Percentiles rank a stretch among this genome's conserved stretches.
Conservation (phyloP, 306 rosid species). For the Hippophae tibetana region DNA sequence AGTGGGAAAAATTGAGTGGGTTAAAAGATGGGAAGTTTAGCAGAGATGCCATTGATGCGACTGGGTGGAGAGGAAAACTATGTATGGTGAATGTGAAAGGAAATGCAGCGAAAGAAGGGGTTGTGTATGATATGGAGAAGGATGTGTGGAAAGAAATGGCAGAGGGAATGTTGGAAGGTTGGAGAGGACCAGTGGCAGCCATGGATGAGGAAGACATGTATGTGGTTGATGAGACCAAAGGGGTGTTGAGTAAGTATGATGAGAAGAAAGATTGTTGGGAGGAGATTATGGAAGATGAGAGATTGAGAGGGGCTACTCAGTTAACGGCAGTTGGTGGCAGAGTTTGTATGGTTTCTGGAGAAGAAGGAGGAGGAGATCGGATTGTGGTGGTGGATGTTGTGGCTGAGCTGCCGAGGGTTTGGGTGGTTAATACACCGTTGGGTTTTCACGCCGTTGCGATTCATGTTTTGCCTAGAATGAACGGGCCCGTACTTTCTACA, state of each 20-base stretch:
- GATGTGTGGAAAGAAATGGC: conserved; percentile 68
- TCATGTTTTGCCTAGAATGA: conserved; percentile 62
- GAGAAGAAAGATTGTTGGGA: conserved; percentile 46
- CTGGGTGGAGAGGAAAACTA: conserved; percentile 70
- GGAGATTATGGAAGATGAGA: conserved; percentile 26
- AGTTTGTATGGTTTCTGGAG: conserved; percentile 44
- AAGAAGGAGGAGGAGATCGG: conserved; percentile 14
- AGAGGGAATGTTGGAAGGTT: conserved; percentile 65
- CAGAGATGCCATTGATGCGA: conserved; percentile 75
- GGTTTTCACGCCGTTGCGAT: conserved; percentile 54
- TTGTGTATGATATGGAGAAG: conserved; percentile 38
- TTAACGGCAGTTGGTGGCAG: conserved; percentile 46
- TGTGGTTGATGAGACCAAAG: conserved; percentile 54
- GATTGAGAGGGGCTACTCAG: conserved; percentile 56
- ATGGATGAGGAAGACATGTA: conserved; percentile 68
- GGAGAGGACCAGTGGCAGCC: conserved; percentile 89
- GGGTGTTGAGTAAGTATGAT: conserved; percentile 36
- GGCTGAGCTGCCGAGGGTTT: conserved; percentile 21
- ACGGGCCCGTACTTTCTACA: neutral
- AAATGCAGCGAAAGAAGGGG: conserved; percentile 47
- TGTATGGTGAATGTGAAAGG: conserved; percentile 81
- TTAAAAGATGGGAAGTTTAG: conserved; percentile 54
- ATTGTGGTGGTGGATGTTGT: conserved; percentile 52
- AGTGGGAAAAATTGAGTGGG: conserved; percentile 41
- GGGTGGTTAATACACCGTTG: conserved; percentile 40